phyloP scores from a whole-genome alignment of 768 basidiomycete genomes.

The Tylopilus sp. region DNA sequence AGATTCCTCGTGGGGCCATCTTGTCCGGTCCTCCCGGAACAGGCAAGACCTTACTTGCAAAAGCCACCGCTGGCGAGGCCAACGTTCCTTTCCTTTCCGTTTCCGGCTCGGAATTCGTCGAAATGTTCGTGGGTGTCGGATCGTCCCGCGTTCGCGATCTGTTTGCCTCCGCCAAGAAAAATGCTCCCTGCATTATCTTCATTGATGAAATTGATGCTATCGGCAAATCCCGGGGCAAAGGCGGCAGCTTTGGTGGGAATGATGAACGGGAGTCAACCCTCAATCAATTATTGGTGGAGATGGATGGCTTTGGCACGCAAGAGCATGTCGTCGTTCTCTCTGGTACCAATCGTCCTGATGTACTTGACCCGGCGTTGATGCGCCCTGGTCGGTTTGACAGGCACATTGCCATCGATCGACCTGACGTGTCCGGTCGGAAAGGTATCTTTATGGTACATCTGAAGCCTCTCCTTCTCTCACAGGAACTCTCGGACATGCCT shows the following conservation, averaged over 20 bases:
- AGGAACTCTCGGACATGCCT: constrained; percentile 45
- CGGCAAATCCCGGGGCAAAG: constrained; percentile 84
- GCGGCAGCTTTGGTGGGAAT: constrained; percentile 84
- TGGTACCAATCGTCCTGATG: constrained; percentile 95
- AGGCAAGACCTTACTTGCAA: constrained; percentile 96
- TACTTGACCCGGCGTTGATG: constrained; percentile 92
- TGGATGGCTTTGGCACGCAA: constrained; percentile 98
- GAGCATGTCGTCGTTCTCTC: constrained; percentile 96
- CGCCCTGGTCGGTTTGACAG: constrained; percentile 98
- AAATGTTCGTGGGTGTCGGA: constrained; percentile 99
- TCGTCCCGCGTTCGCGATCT: constrained; percentile 96
- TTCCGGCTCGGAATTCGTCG: constrained; percentile 98
- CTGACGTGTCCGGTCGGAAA: constrained; percentile 89
- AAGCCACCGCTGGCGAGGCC: constrained; percentile 98
- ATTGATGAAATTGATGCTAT: constrained; percentile 99
- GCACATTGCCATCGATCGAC: constrained; percentile 92
- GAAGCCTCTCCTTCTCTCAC: constrained; percentile 69
- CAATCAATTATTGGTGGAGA: constrained; percentile 96
- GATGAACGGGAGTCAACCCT: constrained; percentile 97
- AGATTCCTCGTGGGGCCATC: constrained; percentile 95
- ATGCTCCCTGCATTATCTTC: constrained; percentile 98
- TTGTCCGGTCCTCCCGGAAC: constrained; percentile 96
- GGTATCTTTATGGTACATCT: constrained; percentile 96
- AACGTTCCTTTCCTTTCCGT: constrained; percentile 97
- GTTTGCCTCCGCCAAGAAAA: constrained; percentile 95